These are phyloP conservation scores for Bocquillonia castaneifolia DNA, from an alignment of 441 rosid species.

Conservation along the genomic window DNA sequence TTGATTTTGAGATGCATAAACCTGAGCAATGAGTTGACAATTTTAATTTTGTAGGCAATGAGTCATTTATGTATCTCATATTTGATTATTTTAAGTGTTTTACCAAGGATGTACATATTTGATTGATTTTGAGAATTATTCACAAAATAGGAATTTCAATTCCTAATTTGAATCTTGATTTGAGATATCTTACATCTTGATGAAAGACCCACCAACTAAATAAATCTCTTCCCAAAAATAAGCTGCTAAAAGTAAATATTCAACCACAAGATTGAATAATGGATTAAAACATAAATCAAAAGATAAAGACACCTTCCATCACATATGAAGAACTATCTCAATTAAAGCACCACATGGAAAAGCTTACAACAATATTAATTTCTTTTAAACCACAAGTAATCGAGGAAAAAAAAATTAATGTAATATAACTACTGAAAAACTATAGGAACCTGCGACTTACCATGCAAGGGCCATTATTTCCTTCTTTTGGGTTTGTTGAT, in stretches of 20 bases:
- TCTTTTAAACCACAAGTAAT: not conserved
- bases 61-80: too few species aligned
- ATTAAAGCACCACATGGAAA: not conserved
- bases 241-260: too few species aligned
- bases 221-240: not conserved
- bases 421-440: not conserved
- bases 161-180: too few species aligned
- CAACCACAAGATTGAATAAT: not conserved
- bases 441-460: slow-evolving; percentile 42
- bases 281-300: not conserved
- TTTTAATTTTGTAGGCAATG: too few species aligned
- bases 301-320: not conserved
- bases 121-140: too few species aligned
- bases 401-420: not conserved
- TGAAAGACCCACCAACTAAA: not conserved
- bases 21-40: too few species aligned
- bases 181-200: not conserved
- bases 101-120: too few species aligned
- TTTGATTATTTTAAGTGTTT: too few species aligned
- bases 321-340: not conserved
- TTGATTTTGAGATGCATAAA: too few species aligned
- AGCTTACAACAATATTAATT: not conserved
- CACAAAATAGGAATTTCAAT: too few species aligned
- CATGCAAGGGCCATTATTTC: slow-evolving; percentile 66
- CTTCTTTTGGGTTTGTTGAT: slow-evolving; percentile 81